Percentiles rank a stretch among this genome's conserved stretches.
phyloP scores from a whole-genome alignment of 371 early-diverging fungal genomes.

The Zopfochytrium polystomum region DNA sequence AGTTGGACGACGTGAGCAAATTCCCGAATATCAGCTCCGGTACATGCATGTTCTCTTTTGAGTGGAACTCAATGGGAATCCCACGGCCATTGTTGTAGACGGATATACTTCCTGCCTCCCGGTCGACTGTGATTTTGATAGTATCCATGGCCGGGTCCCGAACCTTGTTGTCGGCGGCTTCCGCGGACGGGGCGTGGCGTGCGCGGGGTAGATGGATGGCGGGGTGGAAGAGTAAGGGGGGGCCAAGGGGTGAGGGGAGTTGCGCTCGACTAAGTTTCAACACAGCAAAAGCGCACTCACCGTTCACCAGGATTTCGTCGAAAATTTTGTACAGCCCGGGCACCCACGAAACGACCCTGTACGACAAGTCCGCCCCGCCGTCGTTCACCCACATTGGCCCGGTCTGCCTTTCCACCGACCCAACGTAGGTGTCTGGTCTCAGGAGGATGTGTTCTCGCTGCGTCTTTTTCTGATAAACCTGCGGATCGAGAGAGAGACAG shows the following conservation, averaged over 20 bases:
- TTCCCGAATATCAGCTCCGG: constrained; percentile 99
- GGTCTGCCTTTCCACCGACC: constrained; percentile 87
- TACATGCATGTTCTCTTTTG: constrained; percentile 92
- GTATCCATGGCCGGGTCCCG: constrained; percentile 91
- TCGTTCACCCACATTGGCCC: constrained; percentile 77
- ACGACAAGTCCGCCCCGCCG: constrained; percentile 61
- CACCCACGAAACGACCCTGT: constrained; percentile 77
- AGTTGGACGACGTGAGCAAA: constrained; percentile 97
- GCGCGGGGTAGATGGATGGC: too few species aligned
- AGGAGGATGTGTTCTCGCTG: constrained; percentile 99
- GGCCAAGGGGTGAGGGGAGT: too few species aligned
- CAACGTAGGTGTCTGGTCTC: constrained; percentile 99
- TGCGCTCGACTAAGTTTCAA: too few species aligned
- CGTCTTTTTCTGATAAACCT: constrained; percentile 98
- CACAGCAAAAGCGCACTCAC: too few species aligned
- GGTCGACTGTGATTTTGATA: constrained; percentile 89
- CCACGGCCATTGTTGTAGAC: constrained; percentile 97
- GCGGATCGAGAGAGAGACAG: too few species aligned
- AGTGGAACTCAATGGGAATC: constrained; percentile 97
- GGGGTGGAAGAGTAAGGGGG: too few species aligned
- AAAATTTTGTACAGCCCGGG: constrained; percentile 99
- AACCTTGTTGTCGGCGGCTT: constrained; percentile 50
- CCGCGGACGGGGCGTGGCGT: too few species aligned
- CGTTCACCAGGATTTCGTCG: constrained; percentile 99
- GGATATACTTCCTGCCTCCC: constrained; percentile 76